Base-by-base conservation (phyloP, 2,329 filamentous ascomycete species). In the Colletotrichum lupini region DNA sequence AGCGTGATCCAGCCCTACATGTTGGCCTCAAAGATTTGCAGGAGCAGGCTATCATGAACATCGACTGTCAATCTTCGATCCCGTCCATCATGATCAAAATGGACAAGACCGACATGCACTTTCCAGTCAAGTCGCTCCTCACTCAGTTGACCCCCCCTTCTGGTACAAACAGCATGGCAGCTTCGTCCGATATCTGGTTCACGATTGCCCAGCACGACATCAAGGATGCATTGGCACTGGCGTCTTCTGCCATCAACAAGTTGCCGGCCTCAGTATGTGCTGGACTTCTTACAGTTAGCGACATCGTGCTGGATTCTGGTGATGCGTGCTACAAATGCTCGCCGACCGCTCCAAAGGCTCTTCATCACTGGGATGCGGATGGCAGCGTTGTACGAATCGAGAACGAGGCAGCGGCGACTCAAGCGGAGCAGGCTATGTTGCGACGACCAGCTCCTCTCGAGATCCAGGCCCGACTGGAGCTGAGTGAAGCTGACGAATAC, bases 161-260 rank as follows among this genome's bases (percentile, higher is more conserved):
- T 11, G 4, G 24, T 58, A 32, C 42, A 12, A 26, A 5, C 61
- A 12, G 42, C 7, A 26, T n/a, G 42, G 42, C 19, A 49, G 19
- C 8, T 49, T 22, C 42, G 19, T 19, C 42, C 42, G 42, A 35
- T 9, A 28, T 49, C 35, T 71, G 71, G 71, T 46, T 69, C 9
- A 6, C 60, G 11, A 28, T 74, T 5, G 26, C 62, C 2, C 24
- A 56, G 6, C 59, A 73, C 5, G 49, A 73, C 19, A 32, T 49
- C 30, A 70, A 70, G 28, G 69, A 75, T 28, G 65, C 67, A 12
- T 30, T 76, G 7, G 53, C 52, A 19, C 22, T 69, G 19, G 35
- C 72, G 4, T 55, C 65, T 8, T 68, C 60, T n/a, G 72, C 74
- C 19, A 11, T 72, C 32, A 73, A 70, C 66, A 73, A 65, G 19